Evolutionary conservation across 768 basidiomycete species (phyloP).

Genomic region (Favolaschia claudopus): DNA sequence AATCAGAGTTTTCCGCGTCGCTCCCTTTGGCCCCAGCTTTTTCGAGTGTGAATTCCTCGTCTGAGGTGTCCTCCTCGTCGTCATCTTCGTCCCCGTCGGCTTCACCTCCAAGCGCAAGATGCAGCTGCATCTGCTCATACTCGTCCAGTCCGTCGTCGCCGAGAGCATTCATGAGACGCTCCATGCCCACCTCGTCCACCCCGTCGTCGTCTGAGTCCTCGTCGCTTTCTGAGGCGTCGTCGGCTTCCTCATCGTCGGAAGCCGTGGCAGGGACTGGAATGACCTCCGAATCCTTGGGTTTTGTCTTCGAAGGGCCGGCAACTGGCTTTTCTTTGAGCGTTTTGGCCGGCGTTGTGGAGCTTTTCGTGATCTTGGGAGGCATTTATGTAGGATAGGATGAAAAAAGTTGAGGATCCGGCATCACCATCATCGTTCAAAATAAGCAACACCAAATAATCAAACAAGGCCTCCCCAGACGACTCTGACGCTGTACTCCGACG

Average conservation of each 20-base stretch:
- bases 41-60: constrained; percentile 40
- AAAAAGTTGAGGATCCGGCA: neutral
- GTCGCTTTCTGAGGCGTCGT: constrained; percentile 5
- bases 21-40: constrained; percentile 37
- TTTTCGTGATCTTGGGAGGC: constrained; percentile 2
- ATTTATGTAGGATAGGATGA: constrained; percentile 3
- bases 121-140: constrained; percentile 64
- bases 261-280: constrained; percentile 5
- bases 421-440: neutral
- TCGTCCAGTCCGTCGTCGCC: constrained; percentile 75
- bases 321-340: neutral
- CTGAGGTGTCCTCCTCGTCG: constrained; percentile 34
- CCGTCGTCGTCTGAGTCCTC: constrained; percentile 49
- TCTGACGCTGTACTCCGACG: no score
- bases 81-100: constrained; percentile 30
- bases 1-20: constrained; percentile 35
- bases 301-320: constrained; percentile 16
- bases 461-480: no score
- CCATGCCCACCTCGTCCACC: constrained; percentile 65
- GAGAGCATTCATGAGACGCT: constrained; percentile 59
- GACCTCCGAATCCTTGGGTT: constrained; percentile 6
- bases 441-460: constrained; percentile 1
- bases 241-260: constrained; percentile 26
- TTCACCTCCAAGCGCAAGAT: constrained; percentile 43
- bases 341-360: constrained; percentile 7